A percentile compares a stretch with the other conserved stretches of the same genome.
phyloP scores from a whole-genome alignment of 2,329 filamentous ascomycete species.

The Aureobasidium leucospermi region DNA sequence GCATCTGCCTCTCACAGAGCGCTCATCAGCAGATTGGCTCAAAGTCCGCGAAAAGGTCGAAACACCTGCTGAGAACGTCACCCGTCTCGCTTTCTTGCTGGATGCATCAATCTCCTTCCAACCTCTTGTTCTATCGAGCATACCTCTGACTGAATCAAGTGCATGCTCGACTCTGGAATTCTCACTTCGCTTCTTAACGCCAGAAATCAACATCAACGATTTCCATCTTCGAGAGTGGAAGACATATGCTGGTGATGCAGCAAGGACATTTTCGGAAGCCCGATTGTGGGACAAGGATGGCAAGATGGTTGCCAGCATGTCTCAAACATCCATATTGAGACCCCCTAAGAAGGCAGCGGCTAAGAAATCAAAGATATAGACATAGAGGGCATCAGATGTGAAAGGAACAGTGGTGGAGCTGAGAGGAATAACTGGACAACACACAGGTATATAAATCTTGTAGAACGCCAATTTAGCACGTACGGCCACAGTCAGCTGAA shows the following conservation, averaged over 20 bases:
- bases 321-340: slow-evolving; percentile 38
- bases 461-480: background rate
- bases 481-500: background rate
- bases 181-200: slow-evolving; percentile 38
- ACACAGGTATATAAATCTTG: too few species aligned
- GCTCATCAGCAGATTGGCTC: slow-evolving; percentile 39
- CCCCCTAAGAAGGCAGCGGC: slow-evolving; percentile 12
- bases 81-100: slow-evolving; percentile 37
- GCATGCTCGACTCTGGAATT: slow-evolving; percentile 46
- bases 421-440: too few species aligned
- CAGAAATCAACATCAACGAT: slow-evolving; percentile 30
- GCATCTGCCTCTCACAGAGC: slow-evolving; percentile 30
- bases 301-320: slow-evolving; percentile 41
- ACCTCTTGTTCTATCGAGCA: slow-evolving; percentile 36
- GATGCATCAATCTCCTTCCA: slow-evolving; percentile 40
- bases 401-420: background rate
- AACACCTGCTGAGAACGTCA: slow-evolving; percentile 28
- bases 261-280: slow-evolving; percentile 39
- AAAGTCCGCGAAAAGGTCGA: slow-evolving; percentile 21
- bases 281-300: slow-evolving; percentile 41
- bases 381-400: background rate
- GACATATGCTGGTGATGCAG: slow-evolving; percentile 32
- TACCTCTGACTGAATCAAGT: slow-evolving; percentile 38
- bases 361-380: background rate
- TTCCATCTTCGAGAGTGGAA: slow-evolving; percentile 41